Evolutionary conservation across 106 monocot species (phyloP).

Genomic region (Chionographis japonica): DNA sequence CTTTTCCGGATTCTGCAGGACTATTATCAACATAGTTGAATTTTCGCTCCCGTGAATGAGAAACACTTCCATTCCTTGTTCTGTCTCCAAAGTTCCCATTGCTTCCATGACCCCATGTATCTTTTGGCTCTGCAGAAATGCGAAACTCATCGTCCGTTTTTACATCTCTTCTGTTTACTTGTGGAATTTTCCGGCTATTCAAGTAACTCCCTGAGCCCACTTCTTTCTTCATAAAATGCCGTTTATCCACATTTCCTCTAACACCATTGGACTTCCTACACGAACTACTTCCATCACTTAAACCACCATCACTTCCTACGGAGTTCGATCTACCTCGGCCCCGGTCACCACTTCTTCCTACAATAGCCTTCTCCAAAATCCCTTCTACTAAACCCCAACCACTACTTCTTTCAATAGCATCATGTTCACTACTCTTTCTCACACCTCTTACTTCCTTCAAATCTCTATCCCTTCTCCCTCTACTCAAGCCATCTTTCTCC

Average conservation of each 20-base stretch:
- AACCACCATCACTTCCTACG: not conserved
- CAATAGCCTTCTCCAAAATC: conserved; percentile 24
- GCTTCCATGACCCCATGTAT: not conserved
- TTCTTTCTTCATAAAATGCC: not conserved
- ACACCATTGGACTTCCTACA: not conserved
- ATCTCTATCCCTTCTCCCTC: not conserved
- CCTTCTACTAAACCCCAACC: conserved; percentile 39
- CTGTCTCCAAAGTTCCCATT: not conserved
- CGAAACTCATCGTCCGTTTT: not conserved
- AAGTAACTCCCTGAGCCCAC: not conserved
- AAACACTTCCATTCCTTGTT: too few species aligned
- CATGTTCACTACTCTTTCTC: not conserved
- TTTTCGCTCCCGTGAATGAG: too few species aligned
- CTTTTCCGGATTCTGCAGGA: too few species aligned
- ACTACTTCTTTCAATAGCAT: conserved; percentile 11
- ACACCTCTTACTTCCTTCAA: not conserved
- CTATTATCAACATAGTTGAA: too few species aligned
- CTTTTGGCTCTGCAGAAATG: not conserved
- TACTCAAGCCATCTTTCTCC: not conserved
- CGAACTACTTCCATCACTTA: not conserved
- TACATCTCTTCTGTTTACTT: conserved; percentile 4
- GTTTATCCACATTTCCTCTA: not conserved
- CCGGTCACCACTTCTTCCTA: conserved; percentile 3
- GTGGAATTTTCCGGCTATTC: not conserved
- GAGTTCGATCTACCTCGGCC: not conserved